These are phyloP conservation scores for Aspergillus pseudoviridinutans DNA, from an alignment of 2,329 filamentous ascomycete species.

Conservation along the genomic window DNA sequence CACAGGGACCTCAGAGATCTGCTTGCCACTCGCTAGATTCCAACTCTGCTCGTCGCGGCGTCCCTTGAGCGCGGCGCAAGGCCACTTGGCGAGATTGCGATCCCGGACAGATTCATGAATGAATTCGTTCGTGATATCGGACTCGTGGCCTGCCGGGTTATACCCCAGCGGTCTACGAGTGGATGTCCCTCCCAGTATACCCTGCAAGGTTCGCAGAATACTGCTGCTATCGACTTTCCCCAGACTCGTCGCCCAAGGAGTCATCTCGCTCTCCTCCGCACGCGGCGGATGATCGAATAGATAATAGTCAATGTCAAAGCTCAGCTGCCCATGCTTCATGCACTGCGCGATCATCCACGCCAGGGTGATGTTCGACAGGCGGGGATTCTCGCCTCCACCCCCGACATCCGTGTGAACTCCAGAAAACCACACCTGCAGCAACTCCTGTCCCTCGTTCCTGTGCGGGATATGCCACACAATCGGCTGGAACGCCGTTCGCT, in stretches of 20 bases:
- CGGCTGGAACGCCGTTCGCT: conserved; percentile 38
- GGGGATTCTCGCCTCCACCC: conserved; percentile 44
- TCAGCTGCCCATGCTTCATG: conserved; percentile 17
- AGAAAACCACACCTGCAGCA: conserved; percentile 49
- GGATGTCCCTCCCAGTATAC: conserved; percentile 6
- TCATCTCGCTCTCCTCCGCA: neutral
- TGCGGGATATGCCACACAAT: conserved; percentile 42
- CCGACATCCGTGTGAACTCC: conserved; percentile 46
- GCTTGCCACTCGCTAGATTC: neutral
- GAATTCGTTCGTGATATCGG: conserved; percentile 6
- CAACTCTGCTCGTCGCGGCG: neutral
- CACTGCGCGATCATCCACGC: conserved; percentile 56
- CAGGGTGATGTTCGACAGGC: conserved; percentile 46
- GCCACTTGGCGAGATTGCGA: conserved; percentile 1
- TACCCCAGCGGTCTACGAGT: conserved; percentile 15
- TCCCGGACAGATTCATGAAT: conserved; percentile 12
- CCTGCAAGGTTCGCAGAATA: conserved; percentile 9
- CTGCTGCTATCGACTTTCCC: conserved; percentile 6
- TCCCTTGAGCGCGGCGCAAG: neutral
- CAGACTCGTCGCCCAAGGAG: conserved; percentile 15
- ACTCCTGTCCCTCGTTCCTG: conserved; percentile 37
- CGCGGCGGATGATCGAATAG: conserved; percentile 14
- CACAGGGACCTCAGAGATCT: neutral
- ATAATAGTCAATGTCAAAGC: conserved; percentile 17
- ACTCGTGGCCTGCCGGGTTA: neutral